Conservation (phyloP, 306 rosid species). For the Fagus crenata region DNA sequence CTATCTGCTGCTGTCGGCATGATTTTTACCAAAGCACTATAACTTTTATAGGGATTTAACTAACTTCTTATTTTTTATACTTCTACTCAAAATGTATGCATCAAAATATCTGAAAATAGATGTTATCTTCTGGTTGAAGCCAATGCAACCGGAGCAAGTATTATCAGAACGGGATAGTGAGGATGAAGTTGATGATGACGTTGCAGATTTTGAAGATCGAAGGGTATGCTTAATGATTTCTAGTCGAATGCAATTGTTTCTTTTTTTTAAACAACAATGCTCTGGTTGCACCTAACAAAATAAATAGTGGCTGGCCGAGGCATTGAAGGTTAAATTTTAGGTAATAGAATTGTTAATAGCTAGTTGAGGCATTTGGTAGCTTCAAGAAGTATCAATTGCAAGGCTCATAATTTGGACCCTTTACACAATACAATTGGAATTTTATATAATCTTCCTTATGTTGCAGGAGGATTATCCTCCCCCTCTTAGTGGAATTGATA, state of each 20-base stretch:
- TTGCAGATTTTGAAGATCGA: constrained; percentile 63
- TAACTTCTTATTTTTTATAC: not conserved
- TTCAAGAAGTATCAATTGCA: constrained; percentile 2
- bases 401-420: not conserved
- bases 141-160: constrained; percentile 70
- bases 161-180: constrained; percentile 71
- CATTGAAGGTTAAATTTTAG: constrained; percentile 17
- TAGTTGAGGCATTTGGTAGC: constrained; percentile 10
- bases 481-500: not conserved
- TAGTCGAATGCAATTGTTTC: not conserved
- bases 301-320: constrained; percentile 2
- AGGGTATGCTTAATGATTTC: constrained; percentile 47
- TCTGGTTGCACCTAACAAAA: constrained; percentile 5
- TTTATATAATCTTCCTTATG: not conserved
- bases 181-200: constrained; percentile 81
- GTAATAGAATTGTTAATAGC: constrained; percentile 9
- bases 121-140: constrained; percentile 49
- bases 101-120: constrained; percentile 1
- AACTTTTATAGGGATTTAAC: not conserved
- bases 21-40: not conserved
- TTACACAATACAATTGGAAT: not conserved
- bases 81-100: not conserved
- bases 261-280: constrained; percentile 22
- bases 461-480: not conserved
- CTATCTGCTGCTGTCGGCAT: not conserved